These are phyloP conservation scores for Rhizopogon salebrosus DNA, from an alignment of 768 basidiomycete genomes.

Conservation along the genomic window DNA sequence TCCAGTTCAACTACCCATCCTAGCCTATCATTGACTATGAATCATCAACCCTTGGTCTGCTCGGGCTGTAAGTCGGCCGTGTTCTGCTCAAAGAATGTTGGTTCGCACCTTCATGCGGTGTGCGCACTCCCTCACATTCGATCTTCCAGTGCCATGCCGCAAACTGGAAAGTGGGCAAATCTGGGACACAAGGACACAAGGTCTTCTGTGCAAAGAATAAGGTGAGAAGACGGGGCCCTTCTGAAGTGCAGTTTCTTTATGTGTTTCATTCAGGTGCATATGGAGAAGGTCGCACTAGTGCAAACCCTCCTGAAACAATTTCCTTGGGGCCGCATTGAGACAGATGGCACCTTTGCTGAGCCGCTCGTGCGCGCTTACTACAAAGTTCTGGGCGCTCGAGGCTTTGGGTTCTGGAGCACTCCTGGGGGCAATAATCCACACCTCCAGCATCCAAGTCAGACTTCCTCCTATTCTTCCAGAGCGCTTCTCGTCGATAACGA, in stretches of 20 bases:
- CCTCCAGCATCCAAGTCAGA: slow-evolving; percentile 12
- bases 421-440: slow-evolving; percentile 31
- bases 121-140: neutral
- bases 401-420: slow-evolving; percentile 38
- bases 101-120: neutral
- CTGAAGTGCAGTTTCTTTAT: neutral
- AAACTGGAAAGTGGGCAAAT: slow-evolving; percentile 28
- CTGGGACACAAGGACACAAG: slow-evolving; percentile 27
- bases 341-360: slow-evolving; percentile 33
- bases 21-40: neutral
- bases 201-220: slow-evolving; percentile 30
- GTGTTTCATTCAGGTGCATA: slow-evolving; percentile 25
- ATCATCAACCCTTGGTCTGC: slow-evolving; percentile 21
- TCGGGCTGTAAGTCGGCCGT: slow-evolving; percentile 24
- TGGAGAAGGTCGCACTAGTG: slow-evolving; percentile 29
- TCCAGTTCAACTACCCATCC: neutral
- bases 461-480: neutral
- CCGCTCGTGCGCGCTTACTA: slow-evolving; percentile 31
- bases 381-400: slow-evolving; percentile 32
- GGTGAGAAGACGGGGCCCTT: slow-evolving; percentile 13
- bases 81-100: slow-evolving; percentile 26
- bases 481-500: slow-evolving; percentile 7
- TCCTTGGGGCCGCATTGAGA: slow-evolving; percentile 39
- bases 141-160: slow-evolving; percentile 28
- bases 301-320: slow-evolving; percentile 32